These are phyloP conservation scores for Hygrophoropsis aurantiaca DNA, from an alignment of 768 basidiomycete species.

Conservation along the genomic window DNA sequence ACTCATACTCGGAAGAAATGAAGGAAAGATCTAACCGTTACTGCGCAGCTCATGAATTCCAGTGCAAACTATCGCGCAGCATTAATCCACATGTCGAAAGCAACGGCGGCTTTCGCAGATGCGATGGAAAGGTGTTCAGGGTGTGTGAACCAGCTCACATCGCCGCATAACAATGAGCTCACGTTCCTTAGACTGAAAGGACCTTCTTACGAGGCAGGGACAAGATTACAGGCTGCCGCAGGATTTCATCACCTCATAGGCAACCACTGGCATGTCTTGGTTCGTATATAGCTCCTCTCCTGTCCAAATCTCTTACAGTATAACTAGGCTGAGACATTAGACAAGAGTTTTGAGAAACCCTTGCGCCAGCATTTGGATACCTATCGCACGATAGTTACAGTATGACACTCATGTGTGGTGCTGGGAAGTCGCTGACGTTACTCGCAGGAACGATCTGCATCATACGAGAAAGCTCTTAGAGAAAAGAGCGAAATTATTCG, in stretches of 20 bases:
- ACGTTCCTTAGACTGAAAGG: constrained; percentile 61
- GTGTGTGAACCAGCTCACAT: constrained; percentile 40
- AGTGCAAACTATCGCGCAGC: constrained; percentile 81
- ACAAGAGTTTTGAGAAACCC: constrained; percentile 87
- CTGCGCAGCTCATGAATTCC: constrained; percentile 64
- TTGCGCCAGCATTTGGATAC: constrained; percentile 80
- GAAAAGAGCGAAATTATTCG: constrained; percentile 86
- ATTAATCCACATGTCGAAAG: constrained; percentile 77
- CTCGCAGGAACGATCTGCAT: constrained; percentile 74
- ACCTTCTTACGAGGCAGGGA: constrained; percentile 76
- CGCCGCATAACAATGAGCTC: neutral
- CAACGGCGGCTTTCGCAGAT: constrained; percentile 82
- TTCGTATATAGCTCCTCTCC: constrained; percentile 36
- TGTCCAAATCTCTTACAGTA: constrained; percentile 5
- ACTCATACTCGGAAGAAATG: neutral
- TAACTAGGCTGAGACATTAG: constrained; percentile 75
- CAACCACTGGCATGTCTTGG: constrained; percentile 91
- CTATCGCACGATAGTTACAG: constrained; percentile 73
- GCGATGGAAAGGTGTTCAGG: constrained; percentile 83
- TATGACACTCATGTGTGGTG: constrained; percentile 32
- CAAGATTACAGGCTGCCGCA: constrained; percentile 79
- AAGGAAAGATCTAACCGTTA: constrained; percentile 13
- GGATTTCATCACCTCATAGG: constrained; percentile 90
- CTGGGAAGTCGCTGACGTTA: constrained; percentile 2
- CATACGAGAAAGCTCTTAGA: constrained; percentile 78